Percentiles rank a stretch among this genome's conserved stretches.
phyloP scores from a whole-genome alignment of 805 yeast genomes.

The Candida ortonii region DNA sequence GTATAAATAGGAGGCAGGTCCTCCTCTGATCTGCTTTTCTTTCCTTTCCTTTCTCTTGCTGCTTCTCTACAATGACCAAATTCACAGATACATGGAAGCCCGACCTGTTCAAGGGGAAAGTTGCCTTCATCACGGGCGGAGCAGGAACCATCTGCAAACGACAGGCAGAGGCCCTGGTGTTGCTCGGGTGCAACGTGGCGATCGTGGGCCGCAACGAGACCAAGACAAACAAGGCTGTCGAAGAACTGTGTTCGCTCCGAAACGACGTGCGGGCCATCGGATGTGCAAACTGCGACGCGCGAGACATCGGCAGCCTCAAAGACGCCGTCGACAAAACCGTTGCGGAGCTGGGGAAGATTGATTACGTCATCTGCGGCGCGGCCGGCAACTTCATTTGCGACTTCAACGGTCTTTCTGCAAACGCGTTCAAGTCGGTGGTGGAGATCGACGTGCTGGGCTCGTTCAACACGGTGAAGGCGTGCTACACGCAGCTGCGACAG shows the following conservation, averaged over 20 bases:
- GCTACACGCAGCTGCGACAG: slow-evolving; percentile 58
- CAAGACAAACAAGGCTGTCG: slow-evolving; percentile 66
- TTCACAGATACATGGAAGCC: slow-evolving; percentile 42
- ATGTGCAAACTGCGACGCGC: slow-evolving; percentile 72
- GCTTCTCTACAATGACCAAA: too few relatives aligned
- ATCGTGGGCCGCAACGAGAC: slow-evolving; percentile 74
- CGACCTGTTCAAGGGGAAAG: slow-evolving; percentile 76
- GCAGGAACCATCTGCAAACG: slow-evolving; percentile 95
- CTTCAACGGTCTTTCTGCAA: slow-evolving; percentile 71
- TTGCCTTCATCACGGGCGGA: slow-evolving; percentile 91
- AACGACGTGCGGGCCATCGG: slow-evolving; percentile 68
- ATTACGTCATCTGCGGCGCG: slow-evolving; percentile 90
- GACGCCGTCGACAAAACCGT: slow-evolving; percentile 68
- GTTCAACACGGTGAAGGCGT: slow-evolving; percentile 84
- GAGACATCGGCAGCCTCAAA: slow-evolving; percentile 58
- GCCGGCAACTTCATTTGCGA: slow-evolving; percentile 91
- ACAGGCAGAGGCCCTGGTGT: slow-evolving; percentile 80
- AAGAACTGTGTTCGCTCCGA: slow-evolving; percentile 57
- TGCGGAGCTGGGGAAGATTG: slow-evolving; percentile 68
- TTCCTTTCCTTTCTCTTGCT: too few relatives aligned
- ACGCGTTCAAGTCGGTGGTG: slow-evolving; percentile 86
- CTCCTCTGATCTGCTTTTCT: neutral
- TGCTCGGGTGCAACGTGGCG: slow-evolving; percentile 83
- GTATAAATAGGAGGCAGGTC: too few relatives aligned
- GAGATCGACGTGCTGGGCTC: slow-evolving; percentile 87